These are phyloP conservation scores for Ophiocordyceps camponoti-rufipedis DNA, from an alignment of 2,329 filamentous ascomycete species.

Conservation along the genomic window DNA sequence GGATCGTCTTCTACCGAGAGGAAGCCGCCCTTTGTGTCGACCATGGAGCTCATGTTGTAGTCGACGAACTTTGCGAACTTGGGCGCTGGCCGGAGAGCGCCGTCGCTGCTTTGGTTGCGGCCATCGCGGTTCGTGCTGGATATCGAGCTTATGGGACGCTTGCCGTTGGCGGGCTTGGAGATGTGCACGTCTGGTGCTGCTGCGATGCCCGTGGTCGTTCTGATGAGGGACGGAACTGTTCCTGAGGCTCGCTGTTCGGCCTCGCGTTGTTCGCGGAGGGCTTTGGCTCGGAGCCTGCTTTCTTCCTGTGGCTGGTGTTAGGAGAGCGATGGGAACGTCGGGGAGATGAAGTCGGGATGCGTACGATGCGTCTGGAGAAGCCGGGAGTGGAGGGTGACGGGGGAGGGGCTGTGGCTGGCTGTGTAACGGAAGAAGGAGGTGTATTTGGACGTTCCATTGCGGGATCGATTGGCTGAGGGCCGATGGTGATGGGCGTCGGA, in stretches of 20 bases:
- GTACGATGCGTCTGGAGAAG: slow-evolving; percentile 34
- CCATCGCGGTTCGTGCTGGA: slow-evolving; percentile 42
- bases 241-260: slow-evolving; percentile 35
- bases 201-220: slow-evolving; percentile 51
- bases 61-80: slow-evolving; percentile 94
- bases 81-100: slow-evolving; percentile 51
- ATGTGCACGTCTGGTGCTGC: slow-evolving; percentile 45
- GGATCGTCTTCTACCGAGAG: slow-evolving; percentile 83
- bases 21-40: slow-evolving; percentile 92
- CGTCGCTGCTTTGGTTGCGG: slow-evolving; percentile 25
- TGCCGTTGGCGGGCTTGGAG: slow-evolving; percentile 29
- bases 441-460: slow-evolving; percentile 29
- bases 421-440: slow-evolving; percentile 15
- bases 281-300: slow-evolving; percentile 75
- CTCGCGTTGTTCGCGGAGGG: slow-evolving; percentile 55
- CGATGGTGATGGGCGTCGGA: too few species aligned
- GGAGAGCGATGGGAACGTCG: neutral
- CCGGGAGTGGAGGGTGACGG: slow-evolving; percentile 33
- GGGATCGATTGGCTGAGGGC: too few species aligned
- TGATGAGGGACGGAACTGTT: slow-evolving; percentile 20
- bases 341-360: slow-evolving; percentile 5
- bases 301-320: slow-evolving; percentile 44
- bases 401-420: neutral
- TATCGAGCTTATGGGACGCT: slow-evolving; percentile 51
- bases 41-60: slow-evolving; percentile 97